Base-by-base conservation (phyloP, 73 alveolate genomes). In the Diophrys sp. region DNA sequence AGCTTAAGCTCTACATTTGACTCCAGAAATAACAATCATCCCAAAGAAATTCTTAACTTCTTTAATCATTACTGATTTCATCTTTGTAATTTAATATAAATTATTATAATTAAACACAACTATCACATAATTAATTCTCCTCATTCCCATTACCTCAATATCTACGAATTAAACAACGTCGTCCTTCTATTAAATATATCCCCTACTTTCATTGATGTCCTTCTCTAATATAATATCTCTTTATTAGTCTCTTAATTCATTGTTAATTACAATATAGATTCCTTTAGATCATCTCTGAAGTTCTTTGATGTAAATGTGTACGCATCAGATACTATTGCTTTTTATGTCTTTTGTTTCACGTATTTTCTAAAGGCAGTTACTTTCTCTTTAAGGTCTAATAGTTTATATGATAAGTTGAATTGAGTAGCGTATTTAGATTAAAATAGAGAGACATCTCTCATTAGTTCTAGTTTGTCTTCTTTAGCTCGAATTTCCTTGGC, bases 381-480 rank as follows among this genome's bases (percentile, higher is more conserved):
- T 62, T 62, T 57, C 31, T 54, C 69, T 30, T 56, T 30, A 11
- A 76, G 2, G 28, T 54, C 2, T 28, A 56, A 0, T 24, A 76
- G 67, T 11, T 8, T 29, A n/a, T 74, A 76, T 25, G 77, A 55
- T 1, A 56, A 29, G 23, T 74, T 74, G 56, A 70, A 24, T 29
- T 24, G 54, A 8, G 32, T 68, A 27, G 74, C 14, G 31, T 55
- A 76, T 29, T 56, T 76, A 25, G 77, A 56, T 25, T 76, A 74
- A 76, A 55, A 76, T 1, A 74, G 54, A 25, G 84, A 74, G 23
- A 76, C 27, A 76, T 76, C 84, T 30, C 84, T 56, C 84, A 76
- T 76, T 62, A 76, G 26, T 31, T 76, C 84, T 27, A 76, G 33
- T 62, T 76, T 76, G 56, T 76, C 84, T 27, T 74, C 56, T 62